Conservation (phyloP, 352 stramenopile species). For the Pythium dissimile region DNA sequence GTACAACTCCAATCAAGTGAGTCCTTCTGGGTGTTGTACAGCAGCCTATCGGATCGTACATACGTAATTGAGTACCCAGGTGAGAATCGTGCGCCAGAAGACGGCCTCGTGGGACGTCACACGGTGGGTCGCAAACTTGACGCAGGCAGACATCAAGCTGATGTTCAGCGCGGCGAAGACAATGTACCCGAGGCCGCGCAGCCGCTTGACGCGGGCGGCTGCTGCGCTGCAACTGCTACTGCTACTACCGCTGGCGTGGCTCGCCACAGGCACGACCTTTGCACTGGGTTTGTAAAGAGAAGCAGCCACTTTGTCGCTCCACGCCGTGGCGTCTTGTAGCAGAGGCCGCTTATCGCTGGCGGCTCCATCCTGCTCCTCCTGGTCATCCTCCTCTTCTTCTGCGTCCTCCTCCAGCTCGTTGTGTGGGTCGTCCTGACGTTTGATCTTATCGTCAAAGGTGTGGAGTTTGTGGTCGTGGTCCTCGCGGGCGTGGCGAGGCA, state of each 20-base stretch:
- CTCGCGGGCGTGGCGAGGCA: conserved; percentile 15
- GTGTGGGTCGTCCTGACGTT: conserved; percentile 5
- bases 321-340: conserved; percentile 19
- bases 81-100: conserved; percentile 57
- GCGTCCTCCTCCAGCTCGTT: background rate
- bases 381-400: background rate
- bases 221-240: too few species aligned
- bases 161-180: conserved; percentile 53
- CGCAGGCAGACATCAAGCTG: conserved; percentile 57
- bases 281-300: too few species aligned
- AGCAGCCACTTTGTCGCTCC: too few species aligned
- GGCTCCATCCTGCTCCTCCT: background rate
- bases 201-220: conserved; percentile 23
- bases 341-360: conserved; percentile 13
- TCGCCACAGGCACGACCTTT: too few species aligned
- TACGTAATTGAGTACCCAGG: conserved; percentile 49
- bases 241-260: too few species aligned
- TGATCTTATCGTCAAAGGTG: conserved; percentile 23
- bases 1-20: background rate
- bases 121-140: conserved; percentile 53
- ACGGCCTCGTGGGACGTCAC: conserved; percentile 58
- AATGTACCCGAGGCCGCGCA: conserved; percentile 41
- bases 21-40: background rate
- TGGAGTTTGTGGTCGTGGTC: conserved; percentile 19
- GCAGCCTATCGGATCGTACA: background rate